A percentile compares a stretch with the other conserved stretches of the same genome.
These are phyloP conservation scores for Sinapis alba DNA, from an alignment of 441 rosid genomes.

Conservation along the genomic window DNA sequence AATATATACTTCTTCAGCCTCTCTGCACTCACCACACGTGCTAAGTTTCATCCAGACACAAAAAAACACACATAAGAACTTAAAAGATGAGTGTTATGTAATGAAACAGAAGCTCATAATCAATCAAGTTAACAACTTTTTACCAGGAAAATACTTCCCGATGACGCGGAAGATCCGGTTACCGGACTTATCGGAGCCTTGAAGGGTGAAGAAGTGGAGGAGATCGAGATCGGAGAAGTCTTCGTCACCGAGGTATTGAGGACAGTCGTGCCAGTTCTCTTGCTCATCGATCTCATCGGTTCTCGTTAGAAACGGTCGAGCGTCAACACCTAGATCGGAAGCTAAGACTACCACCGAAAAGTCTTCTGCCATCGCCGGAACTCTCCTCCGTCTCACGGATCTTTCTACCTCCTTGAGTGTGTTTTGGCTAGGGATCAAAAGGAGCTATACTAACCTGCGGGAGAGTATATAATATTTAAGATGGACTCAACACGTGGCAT, in stretches of 20 bases:
- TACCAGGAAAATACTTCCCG: slow-evolving; percentile 75
- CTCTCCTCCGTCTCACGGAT: slow-evolving; percentile 5
- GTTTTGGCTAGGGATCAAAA: neutral
- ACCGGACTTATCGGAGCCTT: slow-evolving; percentile 65
- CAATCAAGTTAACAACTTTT: slow-evolving; percentile 1
- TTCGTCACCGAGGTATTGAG: slow-evolving; percentile 62
- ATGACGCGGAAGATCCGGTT: slow-evolving; percentile 61
- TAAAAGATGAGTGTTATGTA: neutral
- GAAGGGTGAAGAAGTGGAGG: slow-evolving; percentile 60
- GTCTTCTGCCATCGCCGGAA: slow-evolving; percentile 54
- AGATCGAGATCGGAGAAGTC: slow-evolving; percentile 88
- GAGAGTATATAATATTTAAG: too few species aligned
- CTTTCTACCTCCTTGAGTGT: neutral
- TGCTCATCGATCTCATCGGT: slow-evolving; percentile 44
- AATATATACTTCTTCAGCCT: slow-evolving; percentile 61
- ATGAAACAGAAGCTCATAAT: neutral
- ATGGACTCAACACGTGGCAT: too few species aligned
- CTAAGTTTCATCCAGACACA: slow-evolving; percentile 38
- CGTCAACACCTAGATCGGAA: slow-evolving; percentile 88
- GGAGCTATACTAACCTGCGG: slow-evolving; percentile 6
- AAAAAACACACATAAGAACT: neutral
- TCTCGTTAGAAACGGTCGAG: slow-evolving; percentile 58
- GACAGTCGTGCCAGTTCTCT: slow-evolving; percentile 81
- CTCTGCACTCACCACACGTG: slow-evolving; percentile 68
- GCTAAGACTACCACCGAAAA: slow-evolving; percentile 86